A percentile compares a stretch with the other conserved stretches of the same genome.
Conservation (phyloP, 2,329 filamentous ascomycete species). For the Fusarium phyllophilum region DNA sequence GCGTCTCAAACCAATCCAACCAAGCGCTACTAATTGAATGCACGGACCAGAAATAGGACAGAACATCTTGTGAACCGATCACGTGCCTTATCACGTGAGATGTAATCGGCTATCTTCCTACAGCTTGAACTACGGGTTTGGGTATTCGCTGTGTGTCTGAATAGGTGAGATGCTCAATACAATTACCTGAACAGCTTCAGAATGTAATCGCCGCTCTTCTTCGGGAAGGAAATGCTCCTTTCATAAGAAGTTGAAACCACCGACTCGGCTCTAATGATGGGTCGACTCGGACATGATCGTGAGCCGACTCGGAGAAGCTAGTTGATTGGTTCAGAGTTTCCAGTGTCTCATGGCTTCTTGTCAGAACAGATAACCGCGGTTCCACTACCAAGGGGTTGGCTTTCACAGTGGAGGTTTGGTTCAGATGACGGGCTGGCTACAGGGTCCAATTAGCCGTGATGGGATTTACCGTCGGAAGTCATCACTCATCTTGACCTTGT, state of each 20-base stretch:
- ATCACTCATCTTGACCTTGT: constrained; percentile 19
- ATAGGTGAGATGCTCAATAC: neutral
- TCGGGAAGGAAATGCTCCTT: neutral
- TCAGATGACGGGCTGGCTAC: neutral
- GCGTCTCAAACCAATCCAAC: constrained; percentile 15
- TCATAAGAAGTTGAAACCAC: neutral
- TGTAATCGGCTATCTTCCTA: neutral
- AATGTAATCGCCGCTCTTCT: neutral
- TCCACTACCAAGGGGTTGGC: neutral
- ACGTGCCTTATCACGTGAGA: constrained; percentile 2
- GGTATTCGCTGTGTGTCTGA: neutral
- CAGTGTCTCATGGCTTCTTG: constrained; percentile 19
- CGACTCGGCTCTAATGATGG: constrained; percentile 29
- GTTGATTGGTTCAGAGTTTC: constrained; percentile 26
- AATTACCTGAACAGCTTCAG: neutral
- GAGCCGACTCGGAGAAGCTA: constrained; percentile 18
- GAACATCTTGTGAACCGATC: neutral
- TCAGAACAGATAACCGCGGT: constrained; percentile 16
- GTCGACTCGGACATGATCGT: constrained; percentile 28
- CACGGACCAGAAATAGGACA: constrained; percentile 2
- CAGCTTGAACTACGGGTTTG: neutral
- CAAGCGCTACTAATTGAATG: neutral
- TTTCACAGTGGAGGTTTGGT: neutral
- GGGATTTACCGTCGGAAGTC: neutral
- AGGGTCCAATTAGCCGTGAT: neutral